These are phyloP conservation scores for Daldinia sp. DNA, from an alignment of 2,329 filamentous ascomycete genomes.

Conservation along the genomic window DNA sequence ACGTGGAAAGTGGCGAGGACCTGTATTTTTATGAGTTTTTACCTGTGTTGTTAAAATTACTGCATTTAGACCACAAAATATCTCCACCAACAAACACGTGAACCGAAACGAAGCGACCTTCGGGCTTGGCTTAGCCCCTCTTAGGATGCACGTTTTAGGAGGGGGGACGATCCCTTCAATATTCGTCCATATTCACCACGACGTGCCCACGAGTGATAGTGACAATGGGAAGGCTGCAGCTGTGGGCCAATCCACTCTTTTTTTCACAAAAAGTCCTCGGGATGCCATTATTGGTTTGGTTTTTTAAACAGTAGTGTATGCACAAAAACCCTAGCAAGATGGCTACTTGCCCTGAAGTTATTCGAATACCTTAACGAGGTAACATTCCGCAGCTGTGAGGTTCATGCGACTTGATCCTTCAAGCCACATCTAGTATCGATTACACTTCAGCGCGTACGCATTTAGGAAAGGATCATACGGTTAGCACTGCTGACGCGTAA, in stretches of 20 bases:
- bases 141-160: background rate
- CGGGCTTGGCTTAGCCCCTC: background rate
- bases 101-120: background rate
- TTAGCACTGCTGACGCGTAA: background rate
- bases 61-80: background rate
- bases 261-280: background rate
- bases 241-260: background rate
- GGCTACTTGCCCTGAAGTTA: background rate
- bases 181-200: background rate
- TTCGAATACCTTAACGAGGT: no score
- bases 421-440: background rate
- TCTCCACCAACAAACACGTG: background rate
- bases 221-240: background rate
- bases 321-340: background rate
- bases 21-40: no score
- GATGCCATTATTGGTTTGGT: background rate
- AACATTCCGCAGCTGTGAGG: background rate
- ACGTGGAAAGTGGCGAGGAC: no score
- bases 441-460: background rate
- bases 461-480: background rate
- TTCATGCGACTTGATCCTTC: background rate
- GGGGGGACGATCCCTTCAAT: background rate
- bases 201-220: background rate
- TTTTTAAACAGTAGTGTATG: no score
- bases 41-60: no score